phyloP scores from a whole-genome alignment of 805 yeast genomes.

The Sugiyamaella qingdaonensis region DNA sequence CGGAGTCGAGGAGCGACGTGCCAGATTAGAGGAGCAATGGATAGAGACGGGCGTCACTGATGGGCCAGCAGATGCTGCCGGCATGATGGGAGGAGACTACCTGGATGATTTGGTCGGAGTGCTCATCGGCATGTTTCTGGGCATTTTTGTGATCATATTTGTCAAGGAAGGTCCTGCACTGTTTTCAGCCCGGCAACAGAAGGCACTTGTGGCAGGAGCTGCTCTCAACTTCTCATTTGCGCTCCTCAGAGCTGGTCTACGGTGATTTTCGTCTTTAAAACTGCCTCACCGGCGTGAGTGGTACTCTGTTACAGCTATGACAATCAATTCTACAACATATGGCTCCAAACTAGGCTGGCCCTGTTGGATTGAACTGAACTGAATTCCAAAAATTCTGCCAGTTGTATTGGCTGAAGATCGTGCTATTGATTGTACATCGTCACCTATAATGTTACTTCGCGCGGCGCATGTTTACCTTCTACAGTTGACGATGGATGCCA shows the following conservation, averaged over 20 bases:
- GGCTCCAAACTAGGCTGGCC: no score
- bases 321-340: no score
- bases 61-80: slow-evolving; percentile 45
- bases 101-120: slow-evolving; percentile 65
- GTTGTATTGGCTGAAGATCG: no score
- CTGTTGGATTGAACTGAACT: no score
- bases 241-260: slow-evolving; percentile 11
- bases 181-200: slow-evolving; percentile 57
- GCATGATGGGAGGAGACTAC: slow-evolving; percentile 49
- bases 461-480: no score
- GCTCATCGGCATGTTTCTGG: slow-evolving; percentile 68
- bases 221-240: slow-evolving; percentile 66
- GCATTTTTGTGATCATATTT: slow-evolving; percentile 63
- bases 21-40: slow-evolving; percentile 80
- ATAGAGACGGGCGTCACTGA: slow-evolving; percentile 67
- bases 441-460: no score
- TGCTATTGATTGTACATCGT: no score
- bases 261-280: neutral
- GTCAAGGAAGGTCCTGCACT: slow-evolving; percentile 49
- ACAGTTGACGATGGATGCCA: no score
- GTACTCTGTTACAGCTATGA: no score
- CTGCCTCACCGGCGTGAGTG: no score
- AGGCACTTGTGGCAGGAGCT: slow-evolving; percentile 70
- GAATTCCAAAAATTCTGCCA: no score
- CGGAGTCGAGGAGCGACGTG: slow-evolving; percentile 33